phyloP scores from a whole-genome alignment of 805 yeast species.

The Barnettozyma vustinii region DNA sequence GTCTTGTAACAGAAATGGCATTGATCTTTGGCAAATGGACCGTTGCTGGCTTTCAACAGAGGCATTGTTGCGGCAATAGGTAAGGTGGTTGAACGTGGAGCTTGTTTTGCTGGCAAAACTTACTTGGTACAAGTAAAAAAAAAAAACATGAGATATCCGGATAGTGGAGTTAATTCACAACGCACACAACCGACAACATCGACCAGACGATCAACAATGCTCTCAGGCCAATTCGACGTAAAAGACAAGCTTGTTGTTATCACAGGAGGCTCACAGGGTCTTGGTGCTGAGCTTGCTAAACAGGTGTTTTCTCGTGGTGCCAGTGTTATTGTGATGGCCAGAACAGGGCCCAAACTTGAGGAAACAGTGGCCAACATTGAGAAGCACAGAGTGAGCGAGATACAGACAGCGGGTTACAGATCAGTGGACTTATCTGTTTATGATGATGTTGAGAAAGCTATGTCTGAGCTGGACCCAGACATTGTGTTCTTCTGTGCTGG shows the following conservation, averaged over 20 bases:
- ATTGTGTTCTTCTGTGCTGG: conserved; percentile 86
- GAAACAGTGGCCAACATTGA: conserved; percentile 43
- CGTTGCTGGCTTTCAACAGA: conserved; percentile 9
- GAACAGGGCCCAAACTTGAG: conserved; percentile 59
- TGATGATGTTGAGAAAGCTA: conserved; percentile 39
- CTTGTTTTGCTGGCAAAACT: not conserved
- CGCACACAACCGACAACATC: not conserved
- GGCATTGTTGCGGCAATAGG: conserved; percentile 1
- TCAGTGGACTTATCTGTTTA: conserved; percentile 65
- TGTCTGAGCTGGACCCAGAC: conserved; percentile 53
- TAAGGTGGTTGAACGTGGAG: not conserved
- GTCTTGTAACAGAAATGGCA: conserved; percentile 84
- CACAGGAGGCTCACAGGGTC: conserved; percentile 95
- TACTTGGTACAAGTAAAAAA: not conserved
- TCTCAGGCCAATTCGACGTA: conserved; percentile 19
- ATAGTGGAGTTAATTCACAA: too few species aligned
- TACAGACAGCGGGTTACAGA: conserved; percentile 29
- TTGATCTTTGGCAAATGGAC: conserved; percentile 70
- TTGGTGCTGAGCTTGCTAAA: conserved; percentile 75
- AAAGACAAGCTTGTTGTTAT: conserved; percentile 52
- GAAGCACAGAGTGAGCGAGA: conserved; percentile 23
- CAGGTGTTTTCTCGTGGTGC: conserved; percentile 50
- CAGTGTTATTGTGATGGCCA: conserved; percentile 67
- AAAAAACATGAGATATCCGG: too few species aligned
- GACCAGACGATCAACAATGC: not conserved